phyloP scores from a whole-genome alignment of 306 rosid genomes.

The Spatholobus suberectus region DNA sequence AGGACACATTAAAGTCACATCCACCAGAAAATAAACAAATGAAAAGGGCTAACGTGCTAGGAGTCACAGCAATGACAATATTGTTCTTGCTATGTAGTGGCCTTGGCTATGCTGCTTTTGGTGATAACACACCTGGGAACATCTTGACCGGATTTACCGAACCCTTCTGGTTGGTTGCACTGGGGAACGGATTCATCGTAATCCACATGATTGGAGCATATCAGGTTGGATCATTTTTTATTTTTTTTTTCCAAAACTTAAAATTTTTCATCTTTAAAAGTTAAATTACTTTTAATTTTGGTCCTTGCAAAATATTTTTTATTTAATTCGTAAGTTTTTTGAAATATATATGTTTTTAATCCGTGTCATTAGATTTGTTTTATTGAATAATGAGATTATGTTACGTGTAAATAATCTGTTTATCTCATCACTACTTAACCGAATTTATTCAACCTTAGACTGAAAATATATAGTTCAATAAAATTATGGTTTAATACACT shows the following conservation, averaged over 20 bases:
- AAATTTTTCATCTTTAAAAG: no score
- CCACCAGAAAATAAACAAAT: slow-evolving; percentile 79
- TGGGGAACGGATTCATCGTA: slow-evolving; percentile 60
- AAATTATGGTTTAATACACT: no score
- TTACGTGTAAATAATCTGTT: neutral
- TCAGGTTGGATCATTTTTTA: slow-evolving; percentile 59
- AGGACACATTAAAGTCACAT: slow-evolving; percentile 73
- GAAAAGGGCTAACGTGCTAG: slow-evolving; percentile 65
- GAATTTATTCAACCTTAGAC: no score
- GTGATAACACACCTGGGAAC: slow-evolving; percentile 67
- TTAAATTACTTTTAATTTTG: no score
- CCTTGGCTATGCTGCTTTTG: slow-evolving; percentile 80
- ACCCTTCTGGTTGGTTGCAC: slow-evolving; percentile 67
- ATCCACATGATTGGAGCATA: slow-evolving; percentile 77
- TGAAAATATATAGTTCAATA: no score
- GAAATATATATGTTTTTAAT: neutral
- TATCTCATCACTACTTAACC: neutral
- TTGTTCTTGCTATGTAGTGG: slow-evolving; percentile 56
- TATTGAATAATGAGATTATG: neutral
- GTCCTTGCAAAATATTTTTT: no score
- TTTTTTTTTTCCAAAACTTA: no score
- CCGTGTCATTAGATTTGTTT: no score
- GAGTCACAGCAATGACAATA: slow-evolving; percentile 56
- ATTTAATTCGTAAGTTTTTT: neutral
- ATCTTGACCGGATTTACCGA: slow-evolving; percentile 62